phyloP scores from a whole-genome alignment of 2,329 filamentous ascomycete species.

The Fusarium bactridioides region DNA sequence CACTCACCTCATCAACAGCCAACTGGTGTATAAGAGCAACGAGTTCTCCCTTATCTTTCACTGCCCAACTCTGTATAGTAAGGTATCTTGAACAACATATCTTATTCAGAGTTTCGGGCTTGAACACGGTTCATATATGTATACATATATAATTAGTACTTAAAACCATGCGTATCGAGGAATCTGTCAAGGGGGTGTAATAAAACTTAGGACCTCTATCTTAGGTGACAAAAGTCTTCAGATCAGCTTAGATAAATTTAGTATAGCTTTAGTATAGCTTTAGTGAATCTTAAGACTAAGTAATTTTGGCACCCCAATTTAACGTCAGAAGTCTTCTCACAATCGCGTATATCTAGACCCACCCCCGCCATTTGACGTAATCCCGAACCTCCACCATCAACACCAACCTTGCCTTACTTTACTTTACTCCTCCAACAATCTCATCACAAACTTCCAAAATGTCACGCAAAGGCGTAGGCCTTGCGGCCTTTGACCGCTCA shows the following conservation, averaged over 20 bases:
- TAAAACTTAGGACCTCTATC: too few species aligned
- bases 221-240: too few species aligned
- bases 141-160: neutral
- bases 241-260: too few species aligned
- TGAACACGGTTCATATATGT: neutral
- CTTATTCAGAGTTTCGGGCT: neutral
- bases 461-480: slow-evolving; percentile 85
- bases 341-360: neutral
- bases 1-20: neutral
- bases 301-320: too few species aligned
- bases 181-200: too few species aligned
- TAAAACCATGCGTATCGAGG: neutral
- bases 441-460: slow-evolving; percentile 47
- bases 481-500: slow-evolving; percentile 88
- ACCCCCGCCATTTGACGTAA: slow-evolving; percentile 36
- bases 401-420: neutral
- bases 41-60: neutral
- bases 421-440: neutral
- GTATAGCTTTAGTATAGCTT: too few species aligned
- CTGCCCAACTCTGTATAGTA: too few species aligned
- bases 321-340: too few species aligned
- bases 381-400: slow-evolving; percentile 1
- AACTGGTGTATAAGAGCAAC: neutral
- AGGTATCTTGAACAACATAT: neutral
- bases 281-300: too few species aligned